Base-by-base conservation (phyloP, 148 eudicot genomes). In the Dianthus caryophyllus region DNA sequence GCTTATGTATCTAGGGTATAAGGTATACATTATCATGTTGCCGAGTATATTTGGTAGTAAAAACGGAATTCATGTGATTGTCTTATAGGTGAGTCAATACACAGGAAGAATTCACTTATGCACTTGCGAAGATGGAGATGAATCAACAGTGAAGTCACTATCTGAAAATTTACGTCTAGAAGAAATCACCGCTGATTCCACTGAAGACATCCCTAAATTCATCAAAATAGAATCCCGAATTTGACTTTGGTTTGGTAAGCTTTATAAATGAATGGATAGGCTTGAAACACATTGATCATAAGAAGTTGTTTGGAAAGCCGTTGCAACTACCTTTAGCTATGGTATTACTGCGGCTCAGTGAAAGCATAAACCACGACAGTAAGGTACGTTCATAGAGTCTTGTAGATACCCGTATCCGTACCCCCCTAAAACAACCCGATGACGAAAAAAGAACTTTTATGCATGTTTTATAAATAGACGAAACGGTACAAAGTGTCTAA, bases 31-130 rank as follows among this genome's bases (percentile, higher is more conserved):
- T n/a, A n/a, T n/a, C n/a, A n/a, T n/a, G n/a, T n/a, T n/a, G n/a
- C n/a, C n/a, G n/a, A n/a, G n/a, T n/a, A n/a, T n/a, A n/a, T n/a
- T n/a, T n/a, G n/a, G n/a, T n/a, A n/a, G n/a, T n/a, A n/a, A n/a
- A n/a, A n/a, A n/a, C n/a, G n/a, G n/a, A n/a, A n/a, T n/a, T n/a
- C n/a, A n/a, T n/a, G n/a, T 48, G 20, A 48, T 41, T 59, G 68
- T 61, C 47, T 51, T 73, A 44, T 76, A 94, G 99, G 93, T 94
- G 77, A 94, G 97, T 78, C 85, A 82, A 63, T 85, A 94, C 73
- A 94, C 97, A 53, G 96, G 92, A 81, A 83, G 99, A 79, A 75
- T 94, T 67, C 99, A 94, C 81, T 70, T 90, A 63, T 90, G 91
- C 76, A 72, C 80, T 53, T 94, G 90, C 61, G 82, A 65, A 68